A percentile compares a stretch with the other conserved stretches of the same genome.
Evolutionary conservation across 768 basidiomycete genomes (phyloP).

Genomic region (Hebeloma cylindrosporum): DNA sequence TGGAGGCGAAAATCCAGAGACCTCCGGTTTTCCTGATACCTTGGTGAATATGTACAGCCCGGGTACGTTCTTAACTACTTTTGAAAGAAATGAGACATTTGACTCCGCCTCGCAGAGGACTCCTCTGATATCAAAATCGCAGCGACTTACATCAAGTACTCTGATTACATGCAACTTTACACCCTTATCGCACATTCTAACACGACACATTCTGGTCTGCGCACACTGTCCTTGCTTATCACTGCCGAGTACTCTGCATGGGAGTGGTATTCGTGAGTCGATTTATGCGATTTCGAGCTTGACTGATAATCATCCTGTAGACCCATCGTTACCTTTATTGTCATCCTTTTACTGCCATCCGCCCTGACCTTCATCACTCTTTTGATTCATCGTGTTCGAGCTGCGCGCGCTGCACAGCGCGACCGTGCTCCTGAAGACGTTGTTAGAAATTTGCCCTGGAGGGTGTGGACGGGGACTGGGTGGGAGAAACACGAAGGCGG

Average conservation of each 20-base stretch:
- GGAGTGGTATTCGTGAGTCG: conserved; percentile 89
- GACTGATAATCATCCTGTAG: conserved; percentile 36
- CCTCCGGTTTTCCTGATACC: conserved; percentile 67
- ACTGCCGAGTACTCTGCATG: conserved; percentile 80
- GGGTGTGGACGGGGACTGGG: conserved; percentile 77
- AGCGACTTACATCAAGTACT: conserved; percentile 84
- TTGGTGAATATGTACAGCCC: conserved; percentile 93
- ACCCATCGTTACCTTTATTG: conserved; percentile 81
- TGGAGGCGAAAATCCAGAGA: conserved; percentile 73
- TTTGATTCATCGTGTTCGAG: conserved; percentile 84
- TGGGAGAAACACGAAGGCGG: conserved; percentile 73
- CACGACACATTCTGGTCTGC: conserved; percentile 74
- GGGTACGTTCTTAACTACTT: conserved; percentile 45
- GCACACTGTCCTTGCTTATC: conserved; percentile 73
- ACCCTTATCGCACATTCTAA: conserved; percentile 73
- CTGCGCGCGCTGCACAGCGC: conserved; percentile 75
- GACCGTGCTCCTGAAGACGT: conserved; percentile 83
- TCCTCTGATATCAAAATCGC: conserved; percentile 82
- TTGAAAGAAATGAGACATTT: conserved; percentile 8
- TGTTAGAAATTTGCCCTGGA: conserved; percentile 77
- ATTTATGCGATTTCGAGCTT: not conserved
- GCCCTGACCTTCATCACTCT: conserved; percentile 87
- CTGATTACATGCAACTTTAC: conserved; percentile 72
- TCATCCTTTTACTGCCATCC: conserved; percentile 89
- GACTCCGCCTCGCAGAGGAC: conserved; percentile 55